These are phyloP conservation scores for Arthrinium phaeospermum DNA, from an alignment of 2,329 filamentous ascomycete genomes.

Conservation along the genomic window DNA sequence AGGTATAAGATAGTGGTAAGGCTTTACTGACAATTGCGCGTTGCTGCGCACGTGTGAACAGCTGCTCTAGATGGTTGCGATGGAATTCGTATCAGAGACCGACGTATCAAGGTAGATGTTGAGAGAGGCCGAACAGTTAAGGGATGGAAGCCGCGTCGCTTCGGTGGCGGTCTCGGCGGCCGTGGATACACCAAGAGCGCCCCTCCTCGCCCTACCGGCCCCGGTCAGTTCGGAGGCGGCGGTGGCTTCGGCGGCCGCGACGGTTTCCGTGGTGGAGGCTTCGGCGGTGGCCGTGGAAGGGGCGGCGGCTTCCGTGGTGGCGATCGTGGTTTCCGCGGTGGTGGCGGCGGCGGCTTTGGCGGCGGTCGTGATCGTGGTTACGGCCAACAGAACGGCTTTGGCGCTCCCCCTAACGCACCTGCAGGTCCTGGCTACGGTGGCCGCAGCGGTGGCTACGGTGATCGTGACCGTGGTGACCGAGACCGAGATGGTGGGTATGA, in stretches of 20 bases:
- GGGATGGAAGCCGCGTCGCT: conserved; percentile 89
- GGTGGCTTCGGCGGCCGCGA: conserved; percentile 66
- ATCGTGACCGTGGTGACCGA: conserved; percentile 53
- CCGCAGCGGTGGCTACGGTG: conserved; percentile 40
- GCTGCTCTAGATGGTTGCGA: conserved; percentile 88
- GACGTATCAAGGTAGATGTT: conserved; percentile 91
- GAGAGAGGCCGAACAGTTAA: conserved; percentile 94
- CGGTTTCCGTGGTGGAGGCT: conserved; percentile 60
- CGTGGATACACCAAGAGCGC: conserved; percentile 88
- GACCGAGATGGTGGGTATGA: conserved; percentile 62
- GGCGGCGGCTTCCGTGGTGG: conserved; percentile 42
- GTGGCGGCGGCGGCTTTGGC: conserved; percentile 62
- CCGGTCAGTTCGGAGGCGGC: conserved; percentile 62
- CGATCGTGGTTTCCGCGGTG: conserved; percentile 48
- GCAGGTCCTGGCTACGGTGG: conserved; percentile 63
- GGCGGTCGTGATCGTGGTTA: conserved; percentile 54
- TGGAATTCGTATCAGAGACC: conserved; percentile 90
- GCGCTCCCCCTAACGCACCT: conserved; percentile 64
- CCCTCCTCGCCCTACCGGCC: conserved; percentile 72
- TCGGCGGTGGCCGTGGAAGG: conserved; percentile 53
- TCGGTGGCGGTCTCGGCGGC: conserved; percentile 90
- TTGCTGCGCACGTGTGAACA: conserved; percentile 65
- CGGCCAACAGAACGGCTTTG: conserved; percentile 52
- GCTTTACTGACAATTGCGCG: conserved; percentile 71
- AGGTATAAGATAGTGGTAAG: conserved; percentile 62